Evolutionary conservation across 1,284 basidiomycete genomes (phyloP).

Genomic region (Cutaneotrichosporon cutaneum): DNA sequence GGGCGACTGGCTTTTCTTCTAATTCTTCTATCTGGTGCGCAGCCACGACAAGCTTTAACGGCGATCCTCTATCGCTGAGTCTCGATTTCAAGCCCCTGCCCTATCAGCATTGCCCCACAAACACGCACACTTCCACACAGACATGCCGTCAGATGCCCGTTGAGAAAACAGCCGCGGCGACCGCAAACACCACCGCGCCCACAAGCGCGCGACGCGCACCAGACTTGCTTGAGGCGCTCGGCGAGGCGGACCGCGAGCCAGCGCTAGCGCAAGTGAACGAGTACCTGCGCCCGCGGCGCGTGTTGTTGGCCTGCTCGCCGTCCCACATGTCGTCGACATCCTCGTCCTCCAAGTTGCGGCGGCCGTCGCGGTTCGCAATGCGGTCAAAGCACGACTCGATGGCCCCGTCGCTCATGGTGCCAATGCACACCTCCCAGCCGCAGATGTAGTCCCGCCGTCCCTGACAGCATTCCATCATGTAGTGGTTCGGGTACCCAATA

Average conservation of each 20-base stretch:
- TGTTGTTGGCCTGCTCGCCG: background rate
- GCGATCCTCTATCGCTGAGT: too few species aligned
- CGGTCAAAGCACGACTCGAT: background rate
- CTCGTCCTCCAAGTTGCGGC: background rate
- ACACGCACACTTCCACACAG: too few species aligned
- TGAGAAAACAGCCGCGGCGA: too few species aligned
- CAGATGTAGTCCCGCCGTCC: background rate
- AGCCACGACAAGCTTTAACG: too few species aligned
- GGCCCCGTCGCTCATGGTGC: background rate
- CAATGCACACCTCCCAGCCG: background rate
- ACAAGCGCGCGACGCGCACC: too few species aligned
- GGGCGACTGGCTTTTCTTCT: background rate
- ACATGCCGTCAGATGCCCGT: too few species aligned
- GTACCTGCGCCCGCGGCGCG: background rate
- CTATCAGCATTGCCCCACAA: too few species aligned
- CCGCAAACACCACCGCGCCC: too few species aligned
- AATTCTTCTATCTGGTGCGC: background rate
- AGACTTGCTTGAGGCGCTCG: too few species aligned
- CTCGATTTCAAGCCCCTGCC: too few species aligned
- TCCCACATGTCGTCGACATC: background rate
- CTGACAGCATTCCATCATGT: background rate
- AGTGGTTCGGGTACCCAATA: background rate
- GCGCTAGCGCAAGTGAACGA: background rate
- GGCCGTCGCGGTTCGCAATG: background rate
- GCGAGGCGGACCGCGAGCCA: background rate